Evolutionary conservation across 2,329 filamentous ascomycete species (phyloP).

Genomic region (Didymella sp.): DNA sequence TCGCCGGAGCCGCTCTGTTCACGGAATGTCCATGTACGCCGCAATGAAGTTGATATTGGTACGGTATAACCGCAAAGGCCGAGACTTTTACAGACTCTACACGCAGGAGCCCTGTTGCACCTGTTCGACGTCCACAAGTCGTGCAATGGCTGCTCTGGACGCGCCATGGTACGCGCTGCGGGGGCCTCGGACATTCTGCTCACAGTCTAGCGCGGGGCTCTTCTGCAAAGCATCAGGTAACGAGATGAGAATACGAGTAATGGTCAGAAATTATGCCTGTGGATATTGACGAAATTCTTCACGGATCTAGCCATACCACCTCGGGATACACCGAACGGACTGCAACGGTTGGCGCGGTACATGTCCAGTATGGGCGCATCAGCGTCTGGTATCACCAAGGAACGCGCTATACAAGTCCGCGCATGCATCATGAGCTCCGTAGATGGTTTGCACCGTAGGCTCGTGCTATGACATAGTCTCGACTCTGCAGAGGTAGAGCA

Average conservation of each 20-base stretch:
- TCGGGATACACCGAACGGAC: background rate
- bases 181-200: constrained; percentile 11
- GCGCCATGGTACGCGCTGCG: constrained; percentile 2
- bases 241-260: constrained; percentile 17
- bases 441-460: background rate
- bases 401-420: background rate
- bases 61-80: no score
- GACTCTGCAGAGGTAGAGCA: background rate
- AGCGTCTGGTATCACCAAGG: background rate
- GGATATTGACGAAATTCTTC: background rate
- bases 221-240: constrained; percentile 16
- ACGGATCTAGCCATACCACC: background rate
- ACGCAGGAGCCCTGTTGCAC: background rate
- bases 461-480: background rate
- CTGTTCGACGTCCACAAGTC: background rate
- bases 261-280: background rate
- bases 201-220: constrained; percentile 18
- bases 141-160: background rate
- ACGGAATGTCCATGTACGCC: background rate
- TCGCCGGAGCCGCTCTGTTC: constrained; percentile 16
- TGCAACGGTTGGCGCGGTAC: background rate
- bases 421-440: background rate
- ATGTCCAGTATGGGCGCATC: background rate
- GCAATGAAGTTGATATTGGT: background rate
- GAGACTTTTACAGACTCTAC: background rate